Conservation (phyloP, 2,329 filamentous ascomycete species). For the Exophiala xenobiotica region DNA sequence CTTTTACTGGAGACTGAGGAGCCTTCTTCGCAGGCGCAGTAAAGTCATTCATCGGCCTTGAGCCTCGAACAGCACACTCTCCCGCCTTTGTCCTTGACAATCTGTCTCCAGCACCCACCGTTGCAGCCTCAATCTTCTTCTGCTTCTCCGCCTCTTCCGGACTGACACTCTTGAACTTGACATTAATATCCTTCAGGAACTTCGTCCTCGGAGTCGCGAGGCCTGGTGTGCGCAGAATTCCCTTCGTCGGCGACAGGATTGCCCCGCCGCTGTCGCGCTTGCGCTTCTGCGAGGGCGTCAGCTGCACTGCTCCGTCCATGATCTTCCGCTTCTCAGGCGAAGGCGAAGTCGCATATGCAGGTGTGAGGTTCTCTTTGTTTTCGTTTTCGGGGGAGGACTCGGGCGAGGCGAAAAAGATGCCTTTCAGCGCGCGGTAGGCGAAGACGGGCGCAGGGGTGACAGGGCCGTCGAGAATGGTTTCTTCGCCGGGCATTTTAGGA, state of each 20-base stretch:
- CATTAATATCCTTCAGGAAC: constrained; percentile 54
- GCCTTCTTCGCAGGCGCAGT: background rate
- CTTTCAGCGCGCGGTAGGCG: constrained; percentile 65
- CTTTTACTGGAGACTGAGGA: background rate
- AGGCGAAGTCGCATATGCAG: background rate
- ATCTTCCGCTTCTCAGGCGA: constrained; percentile 16
- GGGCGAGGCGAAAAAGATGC: constrained; percentile 64
- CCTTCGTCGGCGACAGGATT: constrained; percentile 55
- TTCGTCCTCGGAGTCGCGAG: constrained; percentile 58
- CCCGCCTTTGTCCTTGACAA: background rate
- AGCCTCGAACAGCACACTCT: background rate
- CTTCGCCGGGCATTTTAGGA: constrained; percentile 20
- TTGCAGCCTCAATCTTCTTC: background rate
- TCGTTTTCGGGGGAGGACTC: constrained; percentile 45
- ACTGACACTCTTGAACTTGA: constrained; percentile 39
- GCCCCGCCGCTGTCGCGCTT: constrained; percentile 17
- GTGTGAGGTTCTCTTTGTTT: constrained; percentile 26
- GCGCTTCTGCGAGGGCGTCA: constrained; percentile 31
- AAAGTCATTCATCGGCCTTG: constrained; percentile 7
- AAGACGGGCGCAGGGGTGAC: constrained; percentile 67
- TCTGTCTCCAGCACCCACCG: no score
- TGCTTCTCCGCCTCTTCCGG: constrained; percentile 17
- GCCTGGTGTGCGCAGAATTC: constrained; percentile 64
- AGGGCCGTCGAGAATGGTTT: constrained; percentile 54
- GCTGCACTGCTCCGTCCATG: constrained; percentile 20